Evolutionary conservation across 805 yeast genomes (phyloP).

Genomic region (Yamadazyma olivae): DNA sequence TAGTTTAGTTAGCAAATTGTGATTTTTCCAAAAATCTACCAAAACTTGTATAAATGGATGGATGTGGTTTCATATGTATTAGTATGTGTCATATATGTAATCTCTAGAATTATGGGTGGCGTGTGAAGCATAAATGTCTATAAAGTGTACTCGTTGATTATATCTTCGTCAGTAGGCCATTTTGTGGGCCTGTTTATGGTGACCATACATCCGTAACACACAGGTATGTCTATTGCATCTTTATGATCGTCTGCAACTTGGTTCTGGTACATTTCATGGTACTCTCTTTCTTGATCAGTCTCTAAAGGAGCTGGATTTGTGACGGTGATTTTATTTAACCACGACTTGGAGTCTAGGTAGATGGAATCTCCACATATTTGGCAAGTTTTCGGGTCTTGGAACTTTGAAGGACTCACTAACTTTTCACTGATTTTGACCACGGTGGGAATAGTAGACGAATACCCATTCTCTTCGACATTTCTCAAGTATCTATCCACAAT

Average conservation of each 20-base stretch:
- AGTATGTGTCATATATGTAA: too few relatives aligned
- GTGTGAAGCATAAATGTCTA: too few relatives aligned
- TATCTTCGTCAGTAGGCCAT: constrained; percentile 34
- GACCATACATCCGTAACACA: constrained; percentile 79
- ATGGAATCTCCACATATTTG: constrained; percentile 54
- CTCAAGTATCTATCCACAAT: constrained; percentile 70
- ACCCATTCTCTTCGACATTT: constrained; percentile 64
- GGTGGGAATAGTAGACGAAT: constrained; percentile 87
- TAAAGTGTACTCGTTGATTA: constrained; percentile 44
- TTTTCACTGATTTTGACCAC: constrained; percentile 89
- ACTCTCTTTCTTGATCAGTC: constrained; percentile 34
- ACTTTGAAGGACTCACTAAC: constrained; percentile 47
- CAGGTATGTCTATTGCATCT: constrained; percentile 13
- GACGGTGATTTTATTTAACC: constrained; percentile 72
- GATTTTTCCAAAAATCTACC: too few relatives aligned
- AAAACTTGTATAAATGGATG: too few relatives aligned
- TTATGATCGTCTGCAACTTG: not conserved
- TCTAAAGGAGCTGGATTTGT: constrained; percentile 49
- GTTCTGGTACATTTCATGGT: constrained; percentile 10
- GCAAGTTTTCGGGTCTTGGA: constrained; percentile 32
- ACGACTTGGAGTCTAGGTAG: constrained; percentile 54
- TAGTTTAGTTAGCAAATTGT: too few relatives aligned
- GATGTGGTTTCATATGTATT: too few relatives aligned
- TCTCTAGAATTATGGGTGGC: too few relatives aligned
- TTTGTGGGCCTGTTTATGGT: constrained; percentile 40